Percentiles rank a stretch among this genome's conserved stretches.
Conservation (phyloP, 768 basidiomycete genomes). For the Trametes sanguinea region DNA sequence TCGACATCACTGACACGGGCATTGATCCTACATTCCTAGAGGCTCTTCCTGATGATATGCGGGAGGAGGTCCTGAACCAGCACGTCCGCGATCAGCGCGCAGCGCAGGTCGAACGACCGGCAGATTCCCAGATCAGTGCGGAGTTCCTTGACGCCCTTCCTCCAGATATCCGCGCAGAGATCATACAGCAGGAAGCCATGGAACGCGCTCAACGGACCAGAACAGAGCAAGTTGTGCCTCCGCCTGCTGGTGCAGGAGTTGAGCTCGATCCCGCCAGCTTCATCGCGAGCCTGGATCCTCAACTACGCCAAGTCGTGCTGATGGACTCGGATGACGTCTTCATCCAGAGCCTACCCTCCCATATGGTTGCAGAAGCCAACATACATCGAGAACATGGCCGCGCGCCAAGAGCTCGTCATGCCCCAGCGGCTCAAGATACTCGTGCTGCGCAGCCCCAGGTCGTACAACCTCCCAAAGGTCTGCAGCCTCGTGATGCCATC, state of each 20-base stretch:
- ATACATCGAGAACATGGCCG: conserved; percentile 58
- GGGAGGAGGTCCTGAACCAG: conserved; percentile 96
- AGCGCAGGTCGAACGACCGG: conserved; percentile 68
- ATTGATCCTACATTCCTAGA: conserved; percentile 98
- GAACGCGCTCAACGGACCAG: conserved; percentile 67
- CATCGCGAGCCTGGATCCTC: conserved; percentile 89
- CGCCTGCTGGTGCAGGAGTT: conserved; percentile 44
- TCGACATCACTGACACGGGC: conserved; percentile 98
- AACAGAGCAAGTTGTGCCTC: conserved; percentile 40
- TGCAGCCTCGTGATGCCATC: conserved; percentile 79
- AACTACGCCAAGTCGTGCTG: conserved; percentile 86
- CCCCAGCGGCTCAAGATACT: conserved; percentile 8
- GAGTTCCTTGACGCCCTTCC: conserved; percentile 97
- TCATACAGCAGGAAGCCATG: conserved; percentile 90
- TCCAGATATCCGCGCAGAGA: conserved; percentile 94
- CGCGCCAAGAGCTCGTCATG: conserved; percentile 14
- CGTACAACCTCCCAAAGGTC: conserved; percentile 48
- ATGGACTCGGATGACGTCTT: conserved; percentile 87
- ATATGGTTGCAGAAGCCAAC: conserved; percentile 84
- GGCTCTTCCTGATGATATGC: conserved; percentile 97
- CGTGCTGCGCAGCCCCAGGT: conserved; percentile 15
- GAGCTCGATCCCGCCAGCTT: conserved; percentile 91
- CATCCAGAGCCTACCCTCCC: conserved; percentile 76
- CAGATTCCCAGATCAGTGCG: conserved; percentile 86
- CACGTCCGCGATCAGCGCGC: conserved; percentile 92